Evolutionary conservation across 257 asterid genomes (phyloP), one percentile per base, ranked within the genome.

Genomic region (Linderniella brevidens): DNA sequence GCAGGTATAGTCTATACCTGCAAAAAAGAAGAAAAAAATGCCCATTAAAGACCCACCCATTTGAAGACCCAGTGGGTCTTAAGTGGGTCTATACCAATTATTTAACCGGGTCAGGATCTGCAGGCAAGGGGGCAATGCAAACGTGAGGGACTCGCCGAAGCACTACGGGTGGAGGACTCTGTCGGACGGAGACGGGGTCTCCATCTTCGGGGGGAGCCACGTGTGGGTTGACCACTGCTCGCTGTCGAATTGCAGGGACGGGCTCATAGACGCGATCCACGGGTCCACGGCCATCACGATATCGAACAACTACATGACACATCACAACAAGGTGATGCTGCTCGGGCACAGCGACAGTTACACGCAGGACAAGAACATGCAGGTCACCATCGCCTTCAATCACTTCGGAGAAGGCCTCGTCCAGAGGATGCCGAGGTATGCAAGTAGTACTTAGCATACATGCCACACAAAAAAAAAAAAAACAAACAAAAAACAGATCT

Each of bases 341-440:
- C 60, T 86, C 49, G 96, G 96, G 1, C 94, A 86, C 4, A 76
- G 92, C 11, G 96, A 86, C 40, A 49, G 67, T 47, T 74, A 52
- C 13, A 58, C 66, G 0, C 58, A 37, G 4, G 96, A 86, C 55
- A 82, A 74, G 77, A 75, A 37, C 37, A 85, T 80, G 96, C 96
- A 85, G 55, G 84, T 85, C 39, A 85, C 96, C 25, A 80, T 85
- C 48, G 93, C 96, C 9, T 85, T 85, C 64, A 85, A 85, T 68
- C 93, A 80, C 58, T 85, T 85, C 46, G 95, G 95, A 6, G 93
- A 80, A 72, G 96, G 88, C 46, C 80, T 85, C 4, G 92, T 85
- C 12, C 96, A 86, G 55, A 76, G 96, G 56, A 86, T 86, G 96
- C 94, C 96, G 0, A 79, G 96, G 96, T 85, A 71, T 4, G 14